Conservation (phyloP, 2,329 filamentous ascomycete species). For the Neocatenulostroma microsporum region DNA sequence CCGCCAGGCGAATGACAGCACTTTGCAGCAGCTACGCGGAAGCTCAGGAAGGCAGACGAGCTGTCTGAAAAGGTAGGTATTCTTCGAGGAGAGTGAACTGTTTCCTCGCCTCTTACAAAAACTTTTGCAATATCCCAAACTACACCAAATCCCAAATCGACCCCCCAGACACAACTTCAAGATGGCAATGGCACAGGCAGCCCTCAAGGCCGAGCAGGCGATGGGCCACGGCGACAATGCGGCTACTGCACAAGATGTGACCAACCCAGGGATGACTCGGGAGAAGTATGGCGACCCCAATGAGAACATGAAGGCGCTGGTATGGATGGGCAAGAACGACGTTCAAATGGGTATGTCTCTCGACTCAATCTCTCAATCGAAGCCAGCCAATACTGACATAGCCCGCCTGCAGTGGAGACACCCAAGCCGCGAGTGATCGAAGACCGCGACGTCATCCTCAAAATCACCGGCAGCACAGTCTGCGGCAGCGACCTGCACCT, state of each 20-base stretch:
- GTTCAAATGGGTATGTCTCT: constrained; percentile 53
- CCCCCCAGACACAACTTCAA: no score
- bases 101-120: no score
- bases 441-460: constrained; percentile 68
- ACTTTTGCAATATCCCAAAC: no score
- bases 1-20: no score
- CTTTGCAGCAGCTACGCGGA: no score
- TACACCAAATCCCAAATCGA: no score
- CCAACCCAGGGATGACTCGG: constrained; percentile 50
- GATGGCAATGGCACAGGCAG: constrained; percentile 54
- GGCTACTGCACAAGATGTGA: constrained; percentile 60
- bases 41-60: no score
- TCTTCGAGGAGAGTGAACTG: no score
- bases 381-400: not conserved
- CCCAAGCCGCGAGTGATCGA: constrained; percentile 67
- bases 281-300: constrained; percentile 44
- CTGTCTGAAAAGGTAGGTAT: no score
- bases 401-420: constrained; percentile 44
- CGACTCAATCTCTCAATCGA: not conserved
- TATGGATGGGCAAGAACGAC: constrained; percentile 74
- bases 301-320: constrained; percentile 65
- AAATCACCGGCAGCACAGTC: constrained; percentile 60
- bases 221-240: constrained; percentile 62
- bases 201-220: constrained; percentile 56
- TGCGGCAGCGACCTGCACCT: constrained; percentile 57